These are phyloP conservation scores for Warburgia ugandensis DNA, from an alignment of 164 flowering plant genomes.

Conservation along the genomic window DNA sequence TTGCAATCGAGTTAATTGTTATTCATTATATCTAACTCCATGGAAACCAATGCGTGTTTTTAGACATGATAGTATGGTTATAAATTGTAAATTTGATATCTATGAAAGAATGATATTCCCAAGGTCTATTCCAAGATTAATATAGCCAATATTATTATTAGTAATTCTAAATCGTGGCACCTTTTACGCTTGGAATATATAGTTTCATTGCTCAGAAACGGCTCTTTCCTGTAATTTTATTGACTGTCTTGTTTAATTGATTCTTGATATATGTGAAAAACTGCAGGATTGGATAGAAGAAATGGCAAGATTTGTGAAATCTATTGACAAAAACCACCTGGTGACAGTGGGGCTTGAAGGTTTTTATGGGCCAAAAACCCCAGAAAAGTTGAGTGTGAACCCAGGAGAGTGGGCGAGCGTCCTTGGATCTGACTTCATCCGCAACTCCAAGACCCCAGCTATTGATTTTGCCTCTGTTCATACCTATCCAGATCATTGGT, in stretches of 20 bases:
- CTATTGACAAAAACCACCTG: conserved; percentile 75
- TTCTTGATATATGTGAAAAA: conserved; percentile 8
- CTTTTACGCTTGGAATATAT: neutral
- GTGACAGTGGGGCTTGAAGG: conserved; percentile 86
- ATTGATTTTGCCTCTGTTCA: conserved; percentile 90
- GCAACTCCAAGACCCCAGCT: conserved; percentile 46
- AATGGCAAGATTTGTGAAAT: conserved; percentile 74
- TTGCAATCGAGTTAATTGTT: neutral
- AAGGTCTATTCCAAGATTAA: too few species aligned
- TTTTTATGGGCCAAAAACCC: conserved; percentile 71
- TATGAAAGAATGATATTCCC: too few species aligned
- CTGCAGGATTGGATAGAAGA: conserved; percentile 91
- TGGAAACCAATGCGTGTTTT: too few species aligned
- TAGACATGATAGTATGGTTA: too few species aligned
- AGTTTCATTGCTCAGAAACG: neutral
- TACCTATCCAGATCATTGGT: conserved; percentile 88
- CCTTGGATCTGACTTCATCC: conserved; percentile 78
- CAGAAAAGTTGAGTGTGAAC: conserved; percentile 48
- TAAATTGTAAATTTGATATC: too few species aligned
- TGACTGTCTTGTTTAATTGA: neutral
- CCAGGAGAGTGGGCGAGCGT: conserved; percentile 69
- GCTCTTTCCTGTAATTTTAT: neutral
- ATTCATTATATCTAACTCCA: neutral
- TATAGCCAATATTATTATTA: neutral
- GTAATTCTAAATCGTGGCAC: too few species aligned